Conservation (phyloP, 2,329 filamentous ascomycete genomes). For the Fusarium fracticaudum region DNA sequence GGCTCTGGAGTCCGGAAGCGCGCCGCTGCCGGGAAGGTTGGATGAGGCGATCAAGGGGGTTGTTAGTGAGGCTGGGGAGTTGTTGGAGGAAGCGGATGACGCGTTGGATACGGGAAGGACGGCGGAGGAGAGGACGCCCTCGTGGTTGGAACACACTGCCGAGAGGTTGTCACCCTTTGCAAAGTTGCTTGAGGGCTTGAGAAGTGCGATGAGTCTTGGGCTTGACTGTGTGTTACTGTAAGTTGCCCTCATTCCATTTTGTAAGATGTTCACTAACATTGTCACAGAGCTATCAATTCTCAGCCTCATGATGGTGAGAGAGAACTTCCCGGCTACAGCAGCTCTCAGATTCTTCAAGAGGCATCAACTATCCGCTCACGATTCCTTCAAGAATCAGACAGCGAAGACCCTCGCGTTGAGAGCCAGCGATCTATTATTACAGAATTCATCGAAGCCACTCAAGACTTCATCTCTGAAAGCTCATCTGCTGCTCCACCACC, state of each 20-base stretch:
- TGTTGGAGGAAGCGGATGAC: constrained; percentile 39
- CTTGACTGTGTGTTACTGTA: constrained; percentile 36
- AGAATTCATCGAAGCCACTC: constrained; percentile 39
- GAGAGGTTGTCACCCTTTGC: constrained; percentile 35
- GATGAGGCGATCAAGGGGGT: constrained; percentile 27
- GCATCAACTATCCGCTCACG: constrained; percentile 31
- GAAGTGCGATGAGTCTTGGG: constrained; percentile 39
- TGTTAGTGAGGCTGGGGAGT: constrained; percentile 23
- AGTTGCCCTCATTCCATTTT: background rate
- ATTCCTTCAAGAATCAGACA: constrained; percentile 27
- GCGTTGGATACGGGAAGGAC: constrained; percentile 26
- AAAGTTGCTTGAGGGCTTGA: constrained; percentile 30
- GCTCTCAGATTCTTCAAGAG: constrained; percentile 42
- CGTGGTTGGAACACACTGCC: constrained; percentile 39
- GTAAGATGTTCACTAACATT: background rate
- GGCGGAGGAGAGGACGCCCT: constrained; percentile 16
- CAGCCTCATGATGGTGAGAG: constrained; percentile 25
- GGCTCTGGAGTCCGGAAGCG: constrained; percentile 20
- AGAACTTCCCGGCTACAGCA: constrained; percentile 42
- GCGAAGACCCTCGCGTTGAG: constrained; percentile 34
- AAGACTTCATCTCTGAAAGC: constrained; percentile 37
- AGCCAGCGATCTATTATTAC: constrained; percentile 23
- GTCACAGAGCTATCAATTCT: constrained; percentile 34
- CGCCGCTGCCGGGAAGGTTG: constrained; percentile 20
- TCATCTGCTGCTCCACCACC: constrained; percentile 26